A percentile compares a stretch with the other conserved stretches of the same genome.
phyloP scores from a whole-genome alignment of 495 filamentous ascomycete species.

The Neurospora tetrasperma region DNA sequence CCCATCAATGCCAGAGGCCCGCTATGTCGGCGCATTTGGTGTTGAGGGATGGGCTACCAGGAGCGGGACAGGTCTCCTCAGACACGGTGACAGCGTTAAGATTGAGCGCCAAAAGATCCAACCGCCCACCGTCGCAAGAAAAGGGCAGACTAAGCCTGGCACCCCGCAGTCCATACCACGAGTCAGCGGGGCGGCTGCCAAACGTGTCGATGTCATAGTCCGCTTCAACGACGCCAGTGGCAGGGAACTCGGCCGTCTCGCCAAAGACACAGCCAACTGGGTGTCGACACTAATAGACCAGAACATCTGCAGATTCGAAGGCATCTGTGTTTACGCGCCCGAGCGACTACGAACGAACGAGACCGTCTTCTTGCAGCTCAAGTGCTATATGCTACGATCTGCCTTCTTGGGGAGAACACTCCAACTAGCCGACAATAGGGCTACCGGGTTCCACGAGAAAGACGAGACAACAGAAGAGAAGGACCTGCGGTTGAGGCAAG shows the following conservation, averaged over 20 bases:
- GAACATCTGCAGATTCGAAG: conserved; percentile 79
- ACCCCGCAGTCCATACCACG: conserved; percentile 19
- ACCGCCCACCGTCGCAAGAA: conserved; percentile 40
- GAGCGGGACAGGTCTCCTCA: conserved; percentile 62
- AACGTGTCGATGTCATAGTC: conserved; percentile 73
- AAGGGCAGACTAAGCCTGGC: conserved; percentile 34
- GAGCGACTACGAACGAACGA: conserved; percentile 82
- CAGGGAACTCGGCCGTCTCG: conserved; percentile 79
- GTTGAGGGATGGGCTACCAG: conserved; percentile 87
- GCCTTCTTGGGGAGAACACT: conserved; percentile 59
- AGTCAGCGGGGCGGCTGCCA: conserved; percentile 38
- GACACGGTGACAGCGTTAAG: conserved; percentile 64
- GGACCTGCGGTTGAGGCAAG: conserved; percentile 72
- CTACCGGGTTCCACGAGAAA: conserved; percentile 50
- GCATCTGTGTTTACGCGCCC: conserved; percentile 79
- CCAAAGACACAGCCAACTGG: conserved; percentile 86
- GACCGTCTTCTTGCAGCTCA: conserved; percentile 79
- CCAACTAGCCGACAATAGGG: conserved; percentile 56
- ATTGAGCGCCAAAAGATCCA: conserved; percentile 81
- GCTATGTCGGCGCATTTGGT: conserved; percentile 89
- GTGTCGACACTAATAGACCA: conserved; percentile 90
- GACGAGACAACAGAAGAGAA: conserved; percentile 82
- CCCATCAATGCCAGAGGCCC: conserved; percentile 42
- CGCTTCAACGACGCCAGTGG: conserved; percentile 76
- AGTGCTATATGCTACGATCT: conserved; percentile 61